Conservation (phyloP, 768 basidiomycete species). For the Erythrobasidium yunnanense region DNA sequence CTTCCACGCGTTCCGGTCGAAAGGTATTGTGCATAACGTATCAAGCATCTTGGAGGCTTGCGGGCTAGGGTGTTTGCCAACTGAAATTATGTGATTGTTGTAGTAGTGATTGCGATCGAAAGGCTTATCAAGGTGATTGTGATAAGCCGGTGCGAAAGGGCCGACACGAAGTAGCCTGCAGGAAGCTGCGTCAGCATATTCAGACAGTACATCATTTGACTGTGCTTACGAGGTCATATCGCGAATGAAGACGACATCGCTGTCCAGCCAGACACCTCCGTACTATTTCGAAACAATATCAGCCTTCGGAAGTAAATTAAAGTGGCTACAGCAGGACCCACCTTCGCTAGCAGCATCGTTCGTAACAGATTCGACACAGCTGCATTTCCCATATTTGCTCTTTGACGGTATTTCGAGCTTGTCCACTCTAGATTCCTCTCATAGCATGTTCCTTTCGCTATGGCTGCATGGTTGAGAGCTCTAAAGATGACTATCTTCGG, state of each 20-base stretch:
- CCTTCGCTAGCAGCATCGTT: not conserved
- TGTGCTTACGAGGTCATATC: not conserved
- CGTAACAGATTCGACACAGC: not conserved
- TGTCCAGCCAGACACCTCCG: not conserved
- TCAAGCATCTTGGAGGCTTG: not conserved
- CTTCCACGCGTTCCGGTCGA: not conserved
- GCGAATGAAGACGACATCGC: not conserved
- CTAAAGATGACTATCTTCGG: not conserved
- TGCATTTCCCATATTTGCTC: not conserved
- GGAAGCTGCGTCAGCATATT: not conserved
- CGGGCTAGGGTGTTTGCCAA: not conserved
- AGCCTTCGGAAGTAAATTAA: not conserved
- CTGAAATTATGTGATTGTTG: slow-evolving; percentile 5
- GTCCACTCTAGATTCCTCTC: not conserved
- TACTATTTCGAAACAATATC: not conserved
- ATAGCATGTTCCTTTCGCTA: not conserved
- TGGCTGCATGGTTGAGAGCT: not conserved
- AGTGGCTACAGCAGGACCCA: not conserved
- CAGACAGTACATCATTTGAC: not conserved
- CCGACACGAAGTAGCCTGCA: not conserved
- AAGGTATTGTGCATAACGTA: not conserved
- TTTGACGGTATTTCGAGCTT: not conserved
- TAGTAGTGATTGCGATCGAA: not conserved
- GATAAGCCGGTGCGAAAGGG: not conserved
- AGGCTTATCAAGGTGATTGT: not conserved